These are phyloP conservation scores for Chrysophaeum taylorii DNA, from an alignment of 352 stramenopile species.

Conservation along the genomic window DNA sequence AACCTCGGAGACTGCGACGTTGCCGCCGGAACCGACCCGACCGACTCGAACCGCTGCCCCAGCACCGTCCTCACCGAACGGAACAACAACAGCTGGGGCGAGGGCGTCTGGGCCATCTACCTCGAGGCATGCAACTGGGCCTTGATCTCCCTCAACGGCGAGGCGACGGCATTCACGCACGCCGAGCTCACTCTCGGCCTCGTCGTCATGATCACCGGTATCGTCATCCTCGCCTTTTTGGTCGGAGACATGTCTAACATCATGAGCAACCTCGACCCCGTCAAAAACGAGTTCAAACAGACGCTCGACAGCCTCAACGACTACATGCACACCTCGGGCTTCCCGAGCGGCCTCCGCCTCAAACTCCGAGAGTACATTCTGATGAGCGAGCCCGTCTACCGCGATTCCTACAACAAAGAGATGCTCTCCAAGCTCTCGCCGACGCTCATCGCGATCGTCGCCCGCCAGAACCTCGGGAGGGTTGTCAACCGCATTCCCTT, in stretches of 20 bases:
- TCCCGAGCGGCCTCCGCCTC: neutral
- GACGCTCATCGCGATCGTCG: neutral
- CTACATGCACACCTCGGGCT: neutral
- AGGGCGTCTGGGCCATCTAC: neutral
- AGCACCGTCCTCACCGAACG: neutral
- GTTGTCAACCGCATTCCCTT: neutral
- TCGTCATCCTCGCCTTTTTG: neutral
- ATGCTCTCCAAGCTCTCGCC: slow-evolving; percentile 3
- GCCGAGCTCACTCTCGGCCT: neutral
- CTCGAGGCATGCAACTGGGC: neutral
- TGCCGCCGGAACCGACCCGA: neutral
- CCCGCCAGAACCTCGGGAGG: neutral
- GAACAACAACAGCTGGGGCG: neutral
- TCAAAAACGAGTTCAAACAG: neutral
- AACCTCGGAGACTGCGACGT: neutral
- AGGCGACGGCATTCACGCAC: neutral
- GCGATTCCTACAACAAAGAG: slow-evolving; percentile 1
- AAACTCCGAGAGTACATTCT: slow-evolving; percentile 6
- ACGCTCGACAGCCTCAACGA: neutral
- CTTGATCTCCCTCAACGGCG: neutral
- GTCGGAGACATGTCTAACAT: slow-evolving; percentile 8
- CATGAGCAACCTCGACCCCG: neutral
- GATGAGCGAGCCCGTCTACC: neutral
- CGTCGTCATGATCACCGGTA: neutral
- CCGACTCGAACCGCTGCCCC: no score